Evolutionary conservation across 805 yeast genomes (phyloP).

Genomic region (Kurtzmaniella cleridarum): DNA sequence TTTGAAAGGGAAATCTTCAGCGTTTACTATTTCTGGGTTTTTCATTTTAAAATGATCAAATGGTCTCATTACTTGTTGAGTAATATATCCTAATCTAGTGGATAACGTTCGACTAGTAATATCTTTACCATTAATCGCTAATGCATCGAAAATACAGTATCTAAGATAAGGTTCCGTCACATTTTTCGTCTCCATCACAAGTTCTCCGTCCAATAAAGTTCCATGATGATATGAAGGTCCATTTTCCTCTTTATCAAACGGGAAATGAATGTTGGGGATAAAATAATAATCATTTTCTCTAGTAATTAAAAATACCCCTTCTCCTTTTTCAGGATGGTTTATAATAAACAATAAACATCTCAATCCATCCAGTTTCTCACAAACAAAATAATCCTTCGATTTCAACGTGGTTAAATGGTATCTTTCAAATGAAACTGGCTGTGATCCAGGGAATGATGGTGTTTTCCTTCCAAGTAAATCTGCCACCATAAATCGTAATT

Average conservation of each 20-base stretch:
- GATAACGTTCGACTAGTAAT: constrained; percentile 68
- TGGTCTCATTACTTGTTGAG: constrained; percentile 77
- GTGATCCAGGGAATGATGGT: constrained; percentile 82
- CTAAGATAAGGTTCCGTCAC: constrained; percentile 46
- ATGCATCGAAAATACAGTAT: constrained; percentile 86
- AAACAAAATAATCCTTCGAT: constrained; percentile 80
- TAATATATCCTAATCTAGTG: constrained; percentile 81
- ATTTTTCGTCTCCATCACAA: constrained; percentile 71
- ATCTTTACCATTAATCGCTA: constrained; percentile 72
- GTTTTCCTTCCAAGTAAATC: constrained; percentile 50
- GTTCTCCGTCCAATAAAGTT: constrained; percentile 89
- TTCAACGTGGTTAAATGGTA: constrained; percentile 61
- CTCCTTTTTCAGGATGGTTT: constrained; percentile 68
- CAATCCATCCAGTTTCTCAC: constrained; percentile 94
- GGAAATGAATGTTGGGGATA: constrained; percentile 83
- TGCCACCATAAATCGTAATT: constrained; percentile 64
- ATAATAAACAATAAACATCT: constrained; percentile 72
- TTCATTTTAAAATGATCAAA: constrained; percentile 62
- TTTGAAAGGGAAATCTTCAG: constrained; percentile 70
- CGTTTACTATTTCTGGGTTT: constrained; percentile 67
- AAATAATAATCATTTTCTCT: constrained; percentile 82
- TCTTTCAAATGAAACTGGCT: constrained; percentile 86
- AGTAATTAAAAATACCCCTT: constrained; percentile 84
- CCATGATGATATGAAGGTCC: constrained; percentile 71
- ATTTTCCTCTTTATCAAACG: constrained; percentile 43